Evolutionary conservation across 805 yeast species (phyloP), one percentile per base, ranked within the genome.

Genomic region (Kodamaea hsintzibuensis): DNA sequence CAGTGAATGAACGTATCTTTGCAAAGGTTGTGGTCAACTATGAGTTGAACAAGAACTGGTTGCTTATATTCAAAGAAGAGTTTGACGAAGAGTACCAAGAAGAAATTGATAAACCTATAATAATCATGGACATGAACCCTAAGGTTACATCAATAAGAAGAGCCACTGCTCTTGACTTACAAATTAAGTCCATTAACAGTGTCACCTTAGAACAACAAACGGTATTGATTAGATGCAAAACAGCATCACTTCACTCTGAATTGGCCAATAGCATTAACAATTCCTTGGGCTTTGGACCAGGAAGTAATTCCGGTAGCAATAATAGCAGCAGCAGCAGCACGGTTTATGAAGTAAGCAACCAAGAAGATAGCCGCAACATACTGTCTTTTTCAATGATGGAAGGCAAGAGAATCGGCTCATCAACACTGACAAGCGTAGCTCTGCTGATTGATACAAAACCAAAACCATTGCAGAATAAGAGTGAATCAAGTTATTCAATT

Each of bases 321-420:
- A 47, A 33, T 30, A 17, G 42, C 35, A 30, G 37, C 27, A 30
- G 35, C 8, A 25, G 39, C 22, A 75, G 77, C 1, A 57, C 74
- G 35, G 59, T 71, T 3, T 22, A 43, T 25, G 42, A 46, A n/a
- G 19, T n/a, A 7, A 9, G 18, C 22, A 39, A 19, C n/a, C 47
- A 46, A 42, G 51, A 38, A 2, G 40, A 47, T 45, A 37, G 22
- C 35, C 52, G 44, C 38, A 16, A 40, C 25, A 45, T 71, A 5
- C 72, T 78, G 7, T 73, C 78, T 14, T 70, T 77, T 1, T 75
- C 79, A 8, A 57, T 75, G 14, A 71, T 74, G 77, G 77, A 74
- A 30, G 50, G 49, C 19, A 63, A 62, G 37, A 53, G 45, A 33
- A 44, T n/a, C 30, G 47, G 58, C 1, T 62, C 67, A 2, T 60